Evolutionary conservation across 2,329 filamentous ascomycete species (phyloP).

Genomic region (Colletotrichum sublineola): DNA sequence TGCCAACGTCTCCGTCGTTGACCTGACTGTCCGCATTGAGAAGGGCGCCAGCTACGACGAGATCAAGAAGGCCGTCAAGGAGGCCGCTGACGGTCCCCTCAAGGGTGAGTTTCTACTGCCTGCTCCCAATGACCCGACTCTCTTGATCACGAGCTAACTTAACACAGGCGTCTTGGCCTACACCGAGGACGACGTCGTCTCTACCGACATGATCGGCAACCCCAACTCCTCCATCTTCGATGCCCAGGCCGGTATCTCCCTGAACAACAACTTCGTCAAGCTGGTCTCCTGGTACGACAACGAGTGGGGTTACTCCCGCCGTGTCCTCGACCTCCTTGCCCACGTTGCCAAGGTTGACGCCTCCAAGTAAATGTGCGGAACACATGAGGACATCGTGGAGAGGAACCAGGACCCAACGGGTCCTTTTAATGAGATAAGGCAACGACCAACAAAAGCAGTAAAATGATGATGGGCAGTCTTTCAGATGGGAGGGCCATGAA

Average conservation of each 20-base stretch:
- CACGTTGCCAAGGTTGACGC: conserved; percentile 85
- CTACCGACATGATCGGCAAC: conserved; percentile 93
- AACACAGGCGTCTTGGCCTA: conserved; percentile 84
- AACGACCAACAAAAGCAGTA: conserved; percentile 41
- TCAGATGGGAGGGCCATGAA: conserved; percentile 30
- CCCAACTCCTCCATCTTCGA: conserved; percentile 97
- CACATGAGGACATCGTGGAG: conserved; percentile 32
- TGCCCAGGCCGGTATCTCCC: conserved; percentile 97
- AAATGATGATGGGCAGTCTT: conserved; percentile 41
- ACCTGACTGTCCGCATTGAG: conserved; percentile 94
- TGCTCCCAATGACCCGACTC: background rate
- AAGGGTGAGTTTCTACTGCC: conserved; percentile 75
- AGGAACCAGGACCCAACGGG: conserved; percentile 32
- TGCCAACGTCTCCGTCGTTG: conserved; percentile 98
- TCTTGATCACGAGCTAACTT: conserved; percentile 21
- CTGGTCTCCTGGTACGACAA: conserved; percentile 99
- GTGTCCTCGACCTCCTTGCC: conserved; percentile 84
- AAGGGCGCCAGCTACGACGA: conserved; percentile 89
- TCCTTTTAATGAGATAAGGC: conserved; percentile 35
- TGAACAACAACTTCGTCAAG: conserved; percentile 99
- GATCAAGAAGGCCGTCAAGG: conserved; percentile 94
- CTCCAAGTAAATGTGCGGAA: conserved; percentile 60
- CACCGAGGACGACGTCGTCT: conserved; percentile 98
- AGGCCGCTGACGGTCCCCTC: conserved; percentile 83
- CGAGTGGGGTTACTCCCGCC: conserved; percentile 99